Evolutionary conservation across 345 rosid species (phyloP).

Genomic region (Melaleuca alternifolia): DNA sequence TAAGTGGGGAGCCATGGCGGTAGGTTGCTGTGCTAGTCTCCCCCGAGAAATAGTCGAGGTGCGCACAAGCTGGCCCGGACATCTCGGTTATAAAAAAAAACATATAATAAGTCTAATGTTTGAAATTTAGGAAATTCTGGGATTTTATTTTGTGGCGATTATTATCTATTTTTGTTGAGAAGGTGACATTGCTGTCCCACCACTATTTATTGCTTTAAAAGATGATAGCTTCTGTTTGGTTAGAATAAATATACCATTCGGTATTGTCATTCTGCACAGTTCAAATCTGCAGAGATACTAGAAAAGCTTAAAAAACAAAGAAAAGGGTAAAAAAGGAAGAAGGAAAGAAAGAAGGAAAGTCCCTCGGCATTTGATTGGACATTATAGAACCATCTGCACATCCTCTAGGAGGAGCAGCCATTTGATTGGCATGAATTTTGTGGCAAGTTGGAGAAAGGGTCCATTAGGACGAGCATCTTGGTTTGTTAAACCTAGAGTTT

Average conservation of each 20-base stretch:
- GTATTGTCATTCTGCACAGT: neutral
- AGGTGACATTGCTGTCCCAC: neutral
- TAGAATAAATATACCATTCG: neutral
- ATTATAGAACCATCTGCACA: neutral
- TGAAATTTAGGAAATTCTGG: neutral
- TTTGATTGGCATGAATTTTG: neutral
- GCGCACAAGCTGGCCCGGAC: too few relatives aligned
- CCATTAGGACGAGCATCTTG: neutral
- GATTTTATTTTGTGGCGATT: neutral
- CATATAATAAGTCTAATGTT: neutral
- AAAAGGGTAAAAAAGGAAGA: neutral
- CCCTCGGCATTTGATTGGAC: neutral
- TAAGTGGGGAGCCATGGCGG: too few relatives aligned
- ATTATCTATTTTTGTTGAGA: neutral
- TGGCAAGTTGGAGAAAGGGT: neutral
- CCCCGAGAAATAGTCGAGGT: too few relatives aligned
- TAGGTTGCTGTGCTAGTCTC: too few relatives aligned
- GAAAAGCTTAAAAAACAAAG: neutral
- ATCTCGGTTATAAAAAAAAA: too few relatives aligned
- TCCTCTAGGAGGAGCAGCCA: neutral
- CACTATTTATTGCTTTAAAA: too few relatives aligned
- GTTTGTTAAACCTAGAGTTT: neutral
- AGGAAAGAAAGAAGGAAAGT: neutral
- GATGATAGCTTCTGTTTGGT: neutral
- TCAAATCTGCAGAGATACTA: neutral